Evolutionary conservation across 495 filamentous ascomycete genomes (phyloP).

Genomic region (Lophiostoma macrostomum): DNA sequence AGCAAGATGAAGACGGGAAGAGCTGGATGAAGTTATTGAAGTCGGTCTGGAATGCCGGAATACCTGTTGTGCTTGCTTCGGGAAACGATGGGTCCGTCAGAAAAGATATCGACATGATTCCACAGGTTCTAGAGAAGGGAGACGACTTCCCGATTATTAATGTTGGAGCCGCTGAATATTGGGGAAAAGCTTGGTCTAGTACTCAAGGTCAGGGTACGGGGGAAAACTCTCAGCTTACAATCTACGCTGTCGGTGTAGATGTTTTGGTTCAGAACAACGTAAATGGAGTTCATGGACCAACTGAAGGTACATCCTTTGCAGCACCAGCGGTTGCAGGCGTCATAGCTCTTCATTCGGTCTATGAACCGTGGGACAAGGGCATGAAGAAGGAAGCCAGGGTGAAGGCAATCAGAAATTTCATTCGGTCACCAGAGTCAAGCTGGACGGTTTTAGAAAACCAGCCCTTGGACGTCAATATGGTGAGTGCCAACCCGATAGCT

Average conservation of each 20-base stretch:
- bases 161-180: neutral
- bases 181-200: neutral
- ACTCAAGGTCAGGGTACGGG: neutral
- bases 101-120: too few relatives aligned
- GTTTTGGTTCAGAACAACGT: neutral
- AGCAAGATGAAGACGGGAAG: too few relatives aligned
- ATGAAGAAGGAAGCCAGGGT: neutral
- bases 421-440: neutral
- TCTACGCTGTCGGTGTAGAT: neutral
- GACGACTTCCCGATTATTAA: neutral
- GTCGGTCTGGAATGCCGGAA: too few relatives aligned
- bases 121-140: too few relatives aligned
- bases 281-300: neutral
- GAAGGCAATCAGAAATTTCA: neutral
- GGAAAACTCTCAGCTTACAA: neutral
- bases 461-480: neutral
- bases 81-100: too few relatives aligned
- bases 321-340: neutral
- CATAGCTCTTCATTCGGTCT: neutral
- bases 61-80: too few relatives aligned
- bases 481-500: too few relatives aligned
- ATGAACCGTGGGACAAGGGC: neutral
- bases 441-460: neutral
- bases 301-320: neutral
- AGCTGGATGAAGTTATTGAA: too few relatives aligned